Evolutionary conservation across 495 filamentous ascomycete genomes (phyloP), one percentile per base, ranked within the genome.

Genomic region (Aspergillus funiculosus): DNA sequence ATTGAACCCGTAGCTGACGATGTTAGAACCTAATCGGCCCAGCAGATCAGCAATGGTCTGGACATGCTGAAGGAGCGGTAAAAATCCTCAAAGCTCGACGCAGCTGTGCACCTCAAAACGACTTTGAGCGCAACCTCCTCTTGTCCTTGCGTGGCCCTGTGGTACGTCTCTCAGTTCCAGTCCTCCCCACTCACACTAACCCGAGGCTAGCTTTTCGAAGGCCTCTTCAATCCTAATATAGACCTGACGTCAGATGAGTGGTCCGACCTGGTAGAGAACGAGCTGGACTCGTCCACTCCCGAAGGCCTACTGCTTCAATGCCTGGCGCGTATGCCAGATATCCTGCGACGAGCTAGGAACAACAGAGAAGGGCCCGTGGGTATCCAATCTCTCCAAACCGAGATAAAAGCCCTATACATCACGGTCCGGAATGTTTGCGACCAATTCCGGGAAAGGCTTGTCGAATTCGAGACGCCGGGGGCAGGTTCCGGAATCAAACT

Each of bases 121-220:
- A 57, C 0, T 73, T 74, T 46, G 71, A 72, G 43, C 31, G 37
- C 5, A 59, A 60, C 37, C 36, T 74, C 5, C 56, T 72, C 8
- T 35, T 67, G 6, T 64, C 63, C 1, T 35, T 73, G 25, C 58
- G 67, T 6, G 69, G 68, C 8, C 60, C 56, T 25, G 67, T 73
- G 39, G 69, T 73, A 59, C 11, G n/a, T n/a, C n/a, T 21, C 7
- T 11, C 11, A 11, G 6, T 1, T 29, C 15, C n/a, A 15, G 17
- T 32, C 10, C 27, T 10, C 8, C 9, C 39, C 56, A 31, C 21
- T 34, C 17, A 35, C 10, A 21, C 3, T 44, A 5, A 15, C 7
- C n/a, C n/a, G n/a, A n/a, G n/a, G n/a, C n/a, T 19, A 71, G 69
- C 50, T 72, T 4, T 66, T 73, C 28, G 68, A 73, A 41, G 66